phyloP scores from a whole-genome alignment of 2,329 filamentous ascomycete genomes.

The Fusarium begoniae region DNA sequence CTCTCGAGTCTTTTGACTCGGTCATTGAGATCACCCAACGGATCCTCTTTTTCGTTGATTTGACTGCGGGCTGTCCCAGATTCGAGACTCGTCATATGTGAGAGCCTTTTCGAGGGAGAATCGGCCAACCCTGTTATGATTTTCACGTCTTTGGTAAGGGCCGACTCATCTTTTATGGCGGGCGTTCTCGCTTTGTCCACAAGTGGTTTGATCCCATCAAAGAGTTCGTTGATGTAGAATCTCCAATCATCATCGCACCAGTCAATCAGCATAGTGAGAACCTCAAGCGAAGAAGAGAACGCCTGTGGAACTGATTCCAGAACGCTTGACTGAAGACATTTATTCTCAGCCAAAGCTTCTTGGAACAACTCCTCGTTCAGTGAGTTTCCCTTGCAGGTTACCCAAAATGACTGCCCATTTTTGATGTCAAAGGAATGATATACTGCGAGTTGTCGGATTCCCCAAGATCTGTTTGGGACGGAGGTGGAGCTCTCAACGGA shows the following conservation, averaged over 20 bases:
- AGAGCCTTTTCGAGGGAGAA: not conserved
- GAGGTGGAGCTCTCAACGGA: conserved; percentile 20
- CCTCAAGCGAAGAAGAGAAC: not conserved
- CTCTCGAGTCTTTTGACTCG: not conserved
- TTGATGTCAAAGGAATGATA: conserved; percentile 28
- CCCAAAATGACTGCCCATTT: conserved; percentile 2
- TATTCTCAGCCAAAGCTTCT: not conserved
- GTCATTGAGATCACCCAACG: not conserved
- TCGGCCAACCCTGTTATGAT: not conserved
- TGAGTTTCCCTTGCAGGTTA: conserved; percentile 22
- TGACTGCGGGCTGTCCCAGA: not conserved
- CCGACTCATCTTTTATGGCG: not conserved
- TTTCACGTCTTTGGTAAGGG: not conserved
- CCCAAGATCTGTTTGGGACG: not conserved
- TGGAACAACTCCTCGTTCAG: not conserved
- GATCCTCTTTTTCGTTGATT: not conserved
- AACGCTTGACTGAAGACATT: not conserved
- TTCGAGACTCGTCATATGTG: not conserved
- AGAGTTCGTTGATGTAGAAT: conserved; percentile 24
- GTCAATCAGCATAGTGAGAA: conserved; percentile 11
- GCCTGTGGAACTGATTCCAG: not conserved
- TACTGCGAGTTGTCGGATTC: conserved; percentile 20
- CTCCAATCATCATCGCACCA: conserved; percentile 31
- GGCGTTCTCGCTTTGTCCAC: not conserved
- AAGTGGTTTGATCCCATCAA: not conserved